Conservation (phyloP, 148 eudicot species). For the Agrostemma githago region DNA sequence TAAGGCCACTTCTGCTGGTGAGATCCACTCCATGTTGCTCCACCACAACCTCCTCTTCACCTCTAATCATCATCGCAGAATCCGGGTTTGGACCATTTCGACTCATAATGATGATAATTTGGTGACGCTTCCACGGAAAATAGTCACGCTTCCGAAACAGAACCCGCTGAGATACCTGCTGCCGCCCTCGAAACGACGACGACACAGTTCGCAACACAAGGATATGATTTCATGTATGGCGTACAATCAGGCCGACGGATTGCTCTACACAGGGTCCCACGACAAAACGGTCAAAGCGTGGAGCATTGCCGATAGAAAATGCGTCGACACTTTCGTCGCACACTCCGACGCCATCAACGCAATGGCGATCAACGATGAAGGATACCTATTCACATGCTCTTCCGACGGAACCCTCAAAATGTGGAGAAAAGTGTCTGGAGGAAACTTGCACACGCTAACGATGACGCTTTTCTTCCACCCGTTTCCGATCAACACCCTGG, state of each 20-base stretch:
- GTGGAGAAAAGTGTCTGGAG: slow-evolving; percentile 54
- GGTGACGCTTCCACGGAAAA: not conserved
- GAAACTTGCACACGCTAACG: slow-evolving; percentile 48
- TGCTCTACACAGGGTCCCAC: slow-evolving; percentile 56
- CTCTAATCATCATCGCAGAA: slow-evolving; percentile 43
- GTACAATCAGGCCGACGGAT: slow-evolving; percentile 42
- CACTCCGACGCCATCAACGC: slow-evolving; percentile 48
- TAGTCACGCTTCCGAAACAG: not conserved
- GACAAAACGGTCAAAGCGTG: slow-evolving; percentile 57
- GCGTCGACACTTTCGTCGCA: slow-evolving; percentile 53
- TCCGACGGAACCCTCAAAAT: slow-evolving; percentile 59
- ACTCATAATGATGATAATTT: not conserved
- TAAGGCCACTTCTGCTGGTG: slow-evolving; percentile 34
- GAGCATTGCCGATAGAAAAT: slow-evolving; percentile 40
- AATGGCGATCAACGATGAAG: slow-evolving; percentile 52
- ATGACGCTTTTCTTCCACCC: slow-evolving; percentile 50
- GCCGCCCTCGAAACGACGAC: not conserved
- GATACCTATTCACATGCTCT: slow-evolving; percentile 58
- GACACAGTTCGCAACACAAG: slow-evolving; percentile 25
- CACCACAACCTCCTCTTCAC: slow-evolving; percentile 46
- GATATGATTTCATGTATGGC: slow-evolving; percentile 59
- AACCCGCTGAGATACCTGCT: not conserved
- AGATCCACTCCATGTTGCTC: slow-evolving; percentile 39
- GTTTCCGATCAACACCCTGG: slow-evolving; percentile 52
- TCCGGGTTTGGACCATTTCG: slow-evolving; percentile 41